Percentiles rank a stretch among this genome's conserved stretches.
Conservation (phyloP, 345 rosid genomes). For the Abelmoschus esculentus region DNA sequence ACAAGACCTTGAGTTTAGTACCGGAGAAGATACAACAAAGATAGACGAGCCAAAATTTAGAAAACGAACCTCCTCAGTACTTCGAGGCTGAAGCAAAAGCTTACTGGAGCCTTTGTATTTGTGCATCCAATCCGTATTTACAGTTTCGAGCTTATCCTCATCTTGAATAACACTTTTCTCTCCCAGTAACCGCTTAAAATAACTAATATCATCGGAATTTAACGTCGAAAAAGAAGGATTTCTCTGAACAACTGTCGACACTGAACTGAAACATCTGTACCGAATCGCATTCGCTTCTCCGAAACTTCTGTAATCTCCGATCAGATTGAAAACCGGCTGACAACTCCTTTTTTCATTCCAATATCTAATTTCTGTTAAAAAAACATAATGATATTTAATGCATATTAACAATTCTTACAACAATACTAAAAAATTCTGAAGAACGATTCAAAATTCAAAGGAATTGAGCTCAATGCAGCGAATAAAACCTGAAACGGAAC, state of each 20-base stretch:
- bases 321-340: not conserved
- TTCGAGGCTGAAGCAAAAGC: conserved; percentile 71
- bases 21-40: not conserved
- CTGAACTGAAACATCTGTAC: conserved; percentile 38
- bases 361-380: not conserved
- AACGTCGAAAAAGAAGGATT: conserved; percentile 57
- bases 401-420: not conserved
- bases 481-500: not conserved
- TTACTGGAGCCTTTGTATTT: conserved; percentile 79
- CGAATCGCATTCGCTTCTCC: conserved; percentile 18
- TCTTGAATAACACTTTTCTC: conserved; percentile 69
- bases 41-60: not conserved
- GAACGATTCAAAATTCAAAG: not conserved
- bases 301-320: conserved; percentile 8
- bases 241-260: conserved; percentile 37
- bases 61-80: conserved; percentile 57
- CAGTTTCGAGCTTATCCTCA: conserved; percentile 59
- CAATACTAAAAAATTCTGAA: not conserved
- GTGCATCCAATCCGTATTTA: conserved; percentile 86
- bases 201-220: conserved; percentile 55
- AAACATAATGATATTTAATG: too few relatives aligned
- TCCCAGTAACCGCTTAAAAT: conserved; percentile 58
- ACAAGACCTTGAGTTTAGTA: not conserved
- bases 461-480: not conserved
- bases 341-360: conserved; percentile 7